These are phyloP conservation scores for Clathrospora elynae DNA, from an alignment of 2,329 filamentous ascomycete species.

Conservation along the genomic window DNA sequence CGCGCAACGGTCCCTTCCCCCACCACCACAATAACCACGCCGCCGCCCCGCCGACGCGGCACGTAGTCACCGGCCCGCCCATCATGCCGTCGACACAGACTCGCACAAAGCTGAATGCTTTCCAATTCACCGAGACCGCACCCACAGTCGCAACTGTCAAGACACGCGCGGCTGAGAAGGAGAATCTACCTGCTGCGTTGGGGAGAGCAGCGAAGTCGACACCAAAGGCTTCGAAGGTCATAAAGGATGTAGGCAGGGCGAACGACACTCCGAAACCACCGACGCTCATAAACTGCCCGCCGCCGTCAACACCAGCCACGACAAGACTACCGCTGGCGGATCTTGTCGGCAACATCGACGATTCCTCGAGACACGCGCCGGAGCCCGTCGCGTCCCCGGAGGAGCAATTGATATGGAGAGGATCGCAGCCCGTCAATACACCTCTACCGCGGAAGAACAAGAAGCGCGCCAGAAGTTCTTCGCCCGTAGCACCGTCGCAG, in stretches of 20 bases:
- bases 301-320: conserved; percentile 64
- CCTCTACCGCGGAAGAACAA: conserved; percentile 50
- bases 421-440: conserved; percentile 51
- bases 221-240: conserved; percentile 27
- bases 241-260: conserved; percentile 19
- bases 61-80: conserved; percentile 45
- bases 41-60: conserved; percentile 37
- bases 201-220: conserved; percentile 18
- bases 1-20: conserved; percentile 36
- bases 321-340: conserved; percentile 64
- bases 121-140: conserved; percentile 55
- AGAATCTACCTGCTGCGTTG: conserved; percentile 42
- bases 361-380: conserved; percentile 56
- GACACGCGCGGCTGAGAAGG: conserved; percentile 50
- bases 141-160: conserved; percentile 25
- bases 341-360: conserved; percentile 65
- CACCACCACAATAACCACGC: conserved; percentile 32
- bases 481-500: conserved; percentile 49
- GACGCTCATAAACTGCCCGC: conserved; percentile 39
- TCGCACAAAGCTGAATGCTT: conserved; percentile 61
- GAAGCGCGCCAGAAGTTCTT: conserved; percentile 56
- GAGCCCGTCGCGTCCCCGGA: conserved; percentile 61
- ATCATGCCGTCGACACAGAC: conserved; percentile 59
- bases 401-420: conserved; percentile 65
- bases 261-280: conserved; percentile 36